Conservation (phyloP, 2,329 filamentous ascomycete genomes). For the Talaromyces piceae region DNA sequence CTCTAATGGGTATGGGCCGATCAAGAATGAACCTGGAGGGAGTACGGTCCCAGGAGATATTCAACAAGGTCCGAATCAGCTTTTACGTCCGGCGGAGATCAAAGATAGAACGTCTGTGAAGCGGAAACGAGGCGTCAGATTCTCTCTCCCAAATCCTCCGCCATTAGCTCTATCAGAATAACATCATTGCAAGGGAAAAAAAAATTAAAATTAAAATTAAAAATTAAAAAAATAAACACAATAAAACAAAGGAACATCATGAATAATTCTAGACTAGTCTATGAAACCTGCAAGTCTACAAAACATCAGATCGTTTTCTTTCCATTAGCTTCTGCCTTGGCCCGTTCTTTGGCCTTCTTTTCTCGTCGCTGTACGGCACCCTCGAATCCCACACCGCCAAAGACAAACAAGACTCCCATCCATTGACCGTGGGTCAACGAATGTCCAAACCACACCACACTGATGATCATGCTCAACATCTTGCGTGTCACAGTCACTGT, state of each 20-base stretch:
- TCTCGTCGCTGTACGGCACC: slow-evolving; percentile 71
- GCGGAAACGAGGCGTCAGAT: background rate
- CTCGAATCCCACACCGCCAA: slow-evolving; percentile 91
- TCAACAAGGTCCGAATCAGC: background rate
- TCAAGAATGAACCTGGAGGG: background rate
- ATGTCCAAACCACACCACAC: slow-evolving; percentile 91
- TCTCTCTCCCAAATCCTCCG: slow-evolving; percentile 1
- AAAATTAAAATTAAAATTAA: too few species aligned
- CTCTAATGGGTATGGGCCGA: background rate
- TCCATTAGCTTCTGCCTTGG: slow-evolving; percentile 41
- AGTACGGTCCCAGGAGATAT: background rate
- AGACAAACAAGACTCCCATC: slow-evolving; percentile 85
- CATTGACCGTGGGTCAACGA: slow-evolving; percentile 81
- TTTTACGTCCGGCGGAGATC: background rate
- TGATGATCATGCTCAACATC: slow-evolving; percentile 98
- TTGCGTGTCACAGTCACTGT: slow-evolving; percentile 97
- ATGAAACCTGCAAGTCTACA: background rate
- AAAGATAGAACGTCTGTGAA: background rate
- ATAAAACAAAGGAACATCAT: background rate
- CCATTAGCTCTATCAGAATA: slow-evolving; percentile 2
- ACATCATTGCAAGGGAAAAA: background rate
- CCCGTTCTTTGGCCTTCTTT: slow-evolving; percentile 71
- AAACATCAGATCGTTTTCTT: slow-evolving; percentile 22
- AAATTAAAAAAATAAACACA: too few species aligned
- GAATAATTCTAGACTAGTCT: slow-evolving; percentile 1